Evolutionary conservation across 2,329 filamentous ascomycete genomes (phyloP).

Genomic region (Tolypocladium guangdongense): DNA sequence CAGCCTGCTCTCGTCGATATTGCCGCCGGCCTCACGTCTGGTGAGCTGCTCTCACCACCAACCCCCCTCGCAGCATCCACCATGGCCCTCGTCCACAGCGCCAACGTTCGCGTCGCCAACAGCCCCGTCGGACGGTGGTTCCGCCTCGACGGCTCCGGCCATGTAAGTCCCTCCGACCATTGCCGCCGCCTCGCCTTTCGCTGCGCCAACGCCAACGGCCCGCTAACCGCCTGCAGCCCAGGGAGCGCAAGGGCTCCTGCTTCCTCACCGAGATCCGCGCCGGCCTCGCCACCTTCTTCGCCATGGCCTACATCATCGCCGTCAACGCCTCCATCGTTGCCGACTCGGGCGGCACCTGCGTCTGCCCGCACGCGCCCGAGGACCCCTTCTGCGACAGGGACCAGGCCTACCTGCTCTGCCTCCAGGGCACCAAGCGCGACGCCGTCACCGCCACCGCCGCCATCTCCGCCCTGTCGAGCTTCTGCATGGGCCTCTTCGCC

Average conservation of each 20-base stretch:
- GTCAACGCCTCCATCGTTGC: conserved; percentile 44
- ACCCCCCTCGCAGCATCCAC: not conserved
- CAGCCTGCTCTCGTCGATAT: not conserved
- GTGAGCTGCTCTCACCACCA: not conserved
- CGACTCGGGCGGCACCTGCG: conserved; percentile 63
- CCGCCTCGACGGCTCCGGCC: conserved; percentile 69
- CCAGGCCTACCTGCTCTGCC: conserved; percentile 52
- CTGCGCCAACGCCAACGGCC: not conserved
- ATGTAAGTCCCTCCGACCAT: conserved; percentile 45
- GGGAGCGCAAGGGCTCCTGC: conserved; percentile 60
- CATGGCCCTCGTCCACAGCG: conserved; percentile 38
- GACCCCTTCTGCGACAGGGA: conserved; percentile 43
- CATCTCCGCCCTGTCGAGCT: conserved; percentile 67
- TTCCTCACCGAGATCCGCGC: conserved; percentile 81
- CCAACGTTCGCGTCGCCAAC: conserved; percentile 49
- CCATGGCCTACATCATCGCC: conserved; percentile 44
- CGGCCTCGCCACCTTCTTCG: conserved; percentile 70
- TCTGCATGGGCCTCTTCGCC: conserved; percentile 73
- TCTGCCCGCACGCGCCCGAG: conserved; percentile 45
- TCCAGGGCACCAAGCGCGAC: conserved; percentile 58
- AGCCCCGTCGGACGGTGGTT: conserved; percentile 63
- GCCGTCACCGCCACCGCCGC: conserved; percentile 77
- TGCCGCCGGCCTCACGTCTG: too few species aligned
- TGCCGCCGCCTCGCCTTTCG: not conserved
- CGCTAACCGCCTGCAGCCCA: conserved; percentile 33